phyloP scores from a whole-genome alignment of 1,284 basidiomycete species.

The Moniliophthora roreri region DNA sequence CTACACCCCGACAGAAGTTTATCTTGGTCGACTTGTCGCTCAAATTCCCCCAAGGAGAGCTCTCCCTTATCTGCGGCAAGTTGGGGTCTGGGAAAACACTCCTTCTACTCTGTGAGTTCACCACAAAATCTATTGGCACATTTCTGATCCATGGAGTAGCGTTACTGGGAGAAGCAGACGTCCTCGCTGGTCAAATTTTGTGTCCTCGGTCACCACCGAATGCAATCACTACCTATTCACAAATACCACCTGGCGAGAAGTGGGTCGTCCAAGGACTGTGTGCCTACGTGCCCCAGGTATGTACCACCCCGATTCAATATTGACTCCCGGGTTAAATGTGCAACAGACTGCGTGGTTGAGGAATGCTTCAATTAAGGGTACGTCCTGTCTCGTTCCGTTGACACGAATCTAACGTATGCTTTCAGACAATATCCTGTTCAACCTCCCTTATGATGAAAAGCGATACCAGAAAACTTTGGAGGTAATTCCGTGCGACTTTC shows the following conservation, averaged over 20 bases:
- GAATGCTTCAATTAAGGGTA: slow-evolving; percentile 89
- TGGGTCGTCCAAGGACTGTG: slow-evolving; percentile 81
- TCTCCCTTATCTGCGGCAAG: slow-evolving; percentile 84
- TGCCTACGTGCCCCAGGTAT: slow-evolving; percentile 91
- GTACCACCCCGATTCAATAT: slow-evolving; percentile 14
- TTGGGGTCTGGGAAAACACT: slow-evolving; percentile 84
- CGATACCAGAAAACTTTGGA: slow-evolving; percentile 80
- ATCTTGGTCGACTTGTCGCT: slow-evolving; percentile 78
- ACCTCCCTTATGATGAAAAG: slow-evolving; percentile 75
- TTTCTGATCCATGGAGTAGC: slow-evolving; percentile 39
- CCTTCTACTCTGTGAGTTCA: slow-evolving; percentile 58
- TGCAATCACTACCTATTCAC: slow-evolving; percentile 61
- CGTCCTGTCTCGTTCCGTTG: neutral
- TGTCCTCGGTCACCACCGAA: slow-evolving; percentile 86
- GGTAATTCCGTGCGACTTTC: slow-evolving; percentile 25
- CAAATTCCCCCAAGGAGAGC: slow-evolving; percentile 75
- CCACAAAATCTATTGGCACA: neutral
- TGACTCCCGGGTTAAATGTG: slow-evolving; percentile 1
- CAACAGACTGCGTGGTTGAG: slow-evolving; percentile 75
- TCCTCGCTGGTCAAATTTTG: slow-evolving; percentile 76
- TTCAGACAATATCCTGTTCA: slow-evolving; percentile 90
- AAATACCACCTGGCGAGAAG: slow-evolving; percentile 46
- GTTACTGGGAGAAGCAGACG: slow-evolving; percentile 88
- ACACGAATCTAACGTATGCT: neutral
- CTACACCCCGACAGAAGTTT: slow-evolving; percentile 80